phyloP scores from a whole-genome alignment of 2,329 filamentous ascomycete genomes.

The Apiospora hydei region DNA sequence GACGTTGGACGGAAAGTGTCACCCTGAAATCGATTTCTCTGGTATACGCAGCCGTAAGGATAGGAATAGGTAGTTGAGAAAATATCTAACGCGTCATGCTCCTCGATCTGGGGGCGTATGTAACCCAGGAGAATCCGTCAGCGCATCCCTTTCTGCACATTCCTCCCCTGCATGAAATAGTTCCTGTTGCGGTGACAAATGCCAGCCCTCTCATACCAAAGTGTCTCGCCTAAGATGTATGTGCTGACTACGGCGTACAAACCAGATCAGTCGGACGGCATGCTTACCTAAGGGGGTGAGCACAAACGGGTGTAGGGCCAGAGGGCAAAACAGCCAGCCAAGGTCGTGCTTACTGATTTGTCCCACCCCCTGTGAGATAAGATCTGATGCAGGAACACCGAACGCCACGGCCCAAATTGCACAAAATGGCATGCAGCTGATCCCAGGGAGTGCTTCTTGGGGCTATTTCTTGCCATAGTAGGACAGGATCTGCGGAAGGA shows the following conservation, averaged over 20 bases:
- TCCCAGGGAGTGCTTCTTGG: not conserved
- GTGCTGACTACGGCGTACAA: not conserved
- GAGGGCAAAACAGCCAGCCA: not conserved
- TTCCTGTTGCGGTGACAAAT: not conserved
- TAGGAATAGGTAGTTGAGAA: not conserved
- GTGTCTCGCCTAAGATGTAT: not conserved
- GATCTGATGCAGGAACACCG: not conserved
- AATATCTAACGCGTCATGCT: not conserved
- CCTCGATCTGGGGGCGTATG: not conserved
- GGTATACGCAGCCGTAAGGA: not conserved
- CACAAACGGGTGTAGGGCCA: not conserved
- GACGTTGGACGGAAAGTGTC: not conserved
- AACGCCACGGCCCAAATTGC: not conserved
- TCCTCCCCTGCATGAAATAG: not conserved
- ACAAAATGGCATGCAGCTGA: not conserved
- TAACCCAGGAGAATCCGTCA: not conserved
- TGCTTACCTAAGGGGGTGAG: not conserved
- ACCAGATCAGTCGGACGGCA: not conserved
- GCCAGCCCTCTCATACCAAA: not conserved
- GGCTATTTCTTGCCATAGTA: too few species aligned
- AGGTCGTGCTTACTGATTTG: not conserved
- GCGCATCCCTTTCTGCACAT: not conserved
- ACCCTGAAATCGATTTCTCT: not conserved
- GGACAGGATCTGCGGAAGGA: not conserved
- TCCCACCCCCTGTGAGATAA: not conserved